A percentile compares a stretch with the other conserved stretches of the same genome.
Conservation (phyloP, 2,329 filamentous ascomycete species). For the Periconia sp. region DNA sequence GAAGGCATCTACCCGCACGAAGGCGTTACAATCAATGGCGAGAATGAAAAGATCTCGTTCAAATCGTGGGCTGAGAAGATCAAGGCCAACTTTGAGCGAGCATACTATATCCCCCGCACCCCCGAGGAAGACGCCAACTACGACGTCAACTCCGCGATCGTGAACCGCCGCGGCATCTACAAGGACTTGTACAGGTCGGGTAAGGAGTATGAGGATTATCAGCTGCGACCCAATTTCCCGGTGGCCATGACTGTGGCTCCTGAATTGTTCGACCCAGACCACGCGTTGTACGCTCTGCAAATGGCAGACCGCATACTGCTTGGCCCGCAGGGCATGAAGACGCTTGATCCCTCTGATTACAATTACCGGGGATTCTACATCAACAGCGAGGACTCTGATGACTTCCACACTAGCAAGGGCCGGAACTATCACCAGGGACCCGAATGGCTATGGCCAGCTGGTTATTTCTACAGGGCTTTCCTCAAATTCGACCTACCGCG, state of each 20-base stretch:
- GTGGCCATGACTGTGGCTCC: slow-evolving; percentile 95
- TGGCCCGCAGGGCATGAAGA: slow-evolving; percentile 92
- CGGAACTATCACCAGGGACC: slow-evolving; percentile 98
- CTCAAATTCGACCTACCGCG: slow-evolving; percentile 85
- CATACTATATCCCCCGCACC: slow-evolving; percentile 80
- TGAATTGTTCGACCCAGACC: slow-evolving; percentile 75
- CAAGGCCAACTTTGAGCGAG: slow-evolving; percentile 84
- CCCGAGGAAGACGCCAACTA: slow-evolving; percentile 72
- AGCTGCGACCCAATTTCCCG: slow-evolving; percentile 89
- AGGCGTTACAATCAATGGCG: slow-evolving; percentile 68
- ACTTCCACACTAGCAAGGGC: slow-evolving; percentile 91
- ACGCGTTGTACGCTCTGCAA: slow-evolving; percentile 78
- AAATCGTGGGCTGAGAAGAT: slow-evolving; percentile 77
- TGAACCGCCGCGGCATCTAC: slow-evolving; percentile 95
- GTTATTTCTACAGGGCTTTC: slow-evolving; percentile 90
- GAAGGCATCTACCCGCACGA: slow-evolving; percentile 72
- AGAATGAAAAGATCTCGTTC: slow-evolving; percentile 65
- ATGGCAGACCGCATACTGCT: slow-evolving; percentile 78
- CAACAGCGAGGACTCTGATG: slow-evolving; percentile 88
- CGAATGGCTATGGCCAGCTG: slow-evolving; percentile 97
- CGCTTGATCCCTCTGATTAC: slow-evolving; percentile 84
- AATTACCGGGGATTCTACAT: slow-evolving; percentile 95
- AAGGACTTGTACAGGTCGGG: slow-evolving; percentile 94
- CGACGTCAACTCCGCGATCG: slow-evolving; percentile 74
- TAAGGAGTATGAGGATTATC: slow-evolving; percentile 97